Conservation (phyloP, 345 rosid species). For the Eutrema japonicum region DNA sequence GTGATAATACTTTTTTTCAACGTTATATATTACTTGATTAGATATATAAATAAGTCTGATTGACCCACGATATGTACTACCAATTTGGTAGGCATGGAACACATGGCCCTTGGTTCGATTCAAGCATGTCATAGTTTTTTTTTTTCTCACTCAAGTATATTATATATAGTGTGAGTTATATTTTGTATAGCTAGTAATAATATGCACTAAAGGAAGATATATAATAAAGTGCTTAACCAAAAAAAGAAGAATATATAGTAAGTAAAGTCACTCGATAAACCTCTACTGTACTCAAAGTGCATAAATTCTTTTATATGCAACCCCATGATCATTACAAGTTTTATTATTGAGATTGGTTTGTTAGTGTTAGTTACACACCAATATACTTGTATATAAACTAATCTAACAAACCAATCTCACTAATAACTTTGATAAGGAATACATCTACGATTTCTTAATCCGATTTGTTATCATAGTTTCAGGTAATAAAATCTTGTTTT, state of each 20-base stretch:
- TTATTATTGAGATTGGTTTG: too few relatives aligned
- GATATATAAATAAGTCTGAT: neutral
- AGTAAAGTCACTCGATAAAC: constrained; percentile 30
- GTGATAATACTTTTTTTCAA: neutral
- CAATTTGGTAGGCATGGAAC: neutral
- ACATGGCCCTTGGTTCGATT: neutral
- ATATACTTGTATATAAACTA: too few relatives aligned
- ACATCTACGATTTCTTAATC: constrained; percentile 5
- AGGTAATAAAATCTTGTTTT: too few relatives aligned
- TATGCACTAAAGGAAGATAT: constrained; percentile 1
- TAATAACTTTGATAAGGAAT: constrained; percentile 3
- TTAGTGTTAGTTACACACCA: too few relatives aligned
- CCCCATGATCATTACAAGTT: constrained; percentile 22
- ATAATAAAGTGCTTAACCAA: neutral
- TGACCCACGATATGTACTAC: constrained; percentile 1
- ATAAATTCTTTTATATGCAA: constrained; percentile 9
- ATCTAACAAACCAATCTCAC: too few relatives aligned
- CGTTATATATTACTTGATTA: neutral
- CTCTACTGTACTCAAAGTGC: constrained; percentile 43
- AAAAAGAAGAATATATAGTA: neutral
- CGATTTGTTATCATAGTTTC: constrained; percentile 16
- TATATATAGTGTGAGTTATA: neutral
- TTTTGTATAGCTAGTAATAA: neutral
- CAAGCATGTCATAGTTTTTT: neutral
- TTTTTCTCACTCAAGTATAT: neutral